A percentile compares a stretch with the other conserved stretches of the same genome.
phyloP scores from a whole-genome alignment of 441 rosid genomes.

The Brassica hybrid region DNA sequence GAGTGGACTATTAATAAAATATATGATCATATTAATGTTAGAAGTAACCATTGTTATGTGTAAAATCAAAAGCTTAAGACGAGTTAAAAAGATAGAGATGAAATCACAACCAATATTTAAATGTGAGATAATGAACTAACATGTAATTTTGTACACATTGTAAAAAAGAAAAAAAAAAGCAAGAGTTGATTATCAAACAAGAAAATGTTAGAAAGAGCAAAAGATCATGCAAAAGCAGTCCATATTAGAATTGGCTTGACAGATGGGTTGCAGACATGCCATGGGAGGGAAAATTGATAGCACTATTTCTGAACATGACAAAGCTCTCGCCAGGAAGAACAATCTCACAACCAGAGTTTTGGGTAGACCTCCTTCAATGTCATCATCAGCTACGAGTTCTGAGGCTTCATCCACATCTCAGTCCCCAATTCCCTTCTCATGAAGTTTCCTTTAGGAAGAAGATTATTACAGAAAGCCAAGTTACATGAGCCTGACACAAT shows the following conservation, averaged over 20 bases:
- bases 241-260: constrained; percentile 70
- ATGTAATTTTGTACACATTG: too few relatives aligned
- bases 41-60: neutral
- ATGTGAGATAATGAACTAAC: too few relatives aligned
- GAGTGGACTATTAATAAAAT: neutral
- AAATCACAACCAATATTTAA: too few relatives aligned
- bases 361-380: constrained; percentile 56
- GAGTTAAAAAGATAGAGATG: too few relatives aligned
- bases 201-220: constrained; percentile 50
- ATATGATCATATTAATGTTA: neutral
- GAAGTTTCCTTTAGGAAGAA: constrained; percentile 58
- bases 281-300: constrained; percentile 54
- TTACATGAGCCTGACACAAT: constrained; percentile 78
- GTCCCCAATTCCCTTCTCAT: constrained; percentile 45
- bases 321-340: constrained; percentile 68
- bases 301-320: constrained; percentile 36
- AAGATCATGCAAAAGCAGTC: constrained; percentile 47
- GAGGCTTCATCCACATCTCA: too few relatives aligned
- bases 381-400: constrained; percentile 58
- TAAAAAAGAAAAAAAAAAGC: too few relatives aligned
- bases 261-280: constrained; percentile 81
- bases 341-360: constrained; percentile 70
- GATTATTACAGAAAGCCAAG: too few relatives aligned
- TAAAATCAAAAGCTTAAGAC: neutral
- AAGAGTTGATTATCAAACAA: too few relatives aligned